Percentiles rank a stretch among this genome's conserved stretches.
These are phyloP conservation scores for Agarophyton chilense DNA, from an alignment of 23 red algal species.

Conservation along the genomic window DNA sequence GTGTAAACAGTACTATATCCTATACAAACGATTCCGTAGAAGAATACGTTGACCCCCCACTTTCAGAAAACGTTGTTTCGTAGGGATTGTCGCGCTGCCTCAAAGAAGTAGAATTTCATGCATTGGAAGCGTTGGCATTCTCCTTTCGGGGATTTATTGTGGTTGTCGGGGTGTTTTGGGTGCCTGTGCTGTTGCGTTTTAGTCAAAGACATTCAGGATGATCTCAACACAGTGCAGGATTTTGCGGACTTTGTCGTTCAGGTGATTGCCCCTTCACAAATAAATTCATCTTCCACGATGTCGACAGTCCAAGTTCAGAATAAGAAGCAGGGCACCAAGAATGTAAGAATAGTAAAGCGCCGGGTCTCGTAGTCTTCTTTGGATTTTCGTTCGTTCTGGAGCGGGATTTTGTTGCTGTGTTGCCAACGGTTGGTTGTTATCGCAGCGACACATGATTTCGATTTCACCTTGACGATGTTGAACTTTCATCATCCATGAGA, in stretches of 20 bases:
- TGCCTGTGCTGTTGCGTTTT: slow-evolving; percentile 9
- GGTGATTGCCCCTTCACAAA: background rate
- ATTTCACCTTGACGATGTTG: background rate
- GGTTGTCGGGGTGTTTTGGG: background rate
- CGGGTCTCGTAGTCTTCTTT: background rate
- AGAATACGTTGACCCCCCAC: too few species aligned
- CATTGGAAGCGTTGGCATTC: background rate
- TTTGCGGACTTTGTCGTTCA: background rate
- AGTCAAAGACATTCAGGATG: slow-evolving; percentile 2
- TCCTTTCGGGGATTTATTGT: background rate
- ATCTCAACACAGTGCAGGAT: background rate
- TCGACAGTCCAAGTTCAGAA: background rate
- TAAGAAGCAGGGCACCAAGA: background rate
- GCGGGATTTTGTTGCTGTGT: background rate
- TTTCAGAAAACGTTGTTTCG: background rate
- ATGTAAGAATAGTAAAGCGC: background rate
- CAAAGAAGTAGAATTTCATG: background rate
- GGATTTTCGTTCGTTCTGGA: background rate
- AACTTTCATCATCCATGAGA: background rate
- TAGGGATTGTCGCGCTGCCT: background rate
- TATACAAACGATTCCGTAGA: too few species aligned
- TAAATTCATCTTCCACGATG: background rate
- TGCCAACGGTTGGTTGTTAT: background rate
- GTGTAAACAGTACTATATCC: too few species aligned
- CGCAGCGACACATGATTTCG: background rate